Conservation (phyloP, 257 asterid genomes). For the Prunella vulgaris region DNA sequence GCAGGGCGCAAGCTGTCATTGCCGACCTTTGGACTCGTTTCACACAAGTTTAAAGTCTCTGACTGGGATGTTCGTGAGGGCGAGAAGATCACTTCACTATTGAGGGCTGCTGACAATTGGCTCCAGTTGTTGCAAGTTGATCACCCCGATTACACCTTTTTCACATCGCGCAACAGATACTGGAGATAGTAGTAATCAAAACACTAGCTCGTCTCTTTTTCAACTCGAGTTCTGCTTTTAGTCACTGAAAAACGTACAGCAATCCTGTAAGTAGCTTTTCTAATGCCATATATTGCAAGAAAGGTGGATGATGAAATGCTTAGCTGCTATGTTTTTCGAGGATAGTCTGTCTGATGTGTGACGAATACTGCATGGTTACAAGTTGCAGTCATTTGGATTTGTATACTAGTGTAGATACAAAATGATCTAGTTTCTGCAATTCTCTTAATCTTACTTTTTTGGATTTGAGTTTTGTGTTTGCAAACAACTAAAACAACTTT, state of each 20-base stretch:
- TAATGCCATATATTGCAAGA: not conserved
- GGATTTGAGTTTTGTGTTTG: not conserved
- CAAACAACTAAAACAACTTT: not conserved
- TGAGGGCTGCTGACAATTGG: constrained; percentile 73
- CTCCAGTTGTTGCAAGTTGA: constrained; percentile 57
- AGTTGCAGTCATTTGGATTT: not conserved
- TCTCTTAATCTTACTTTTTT: not conserved
- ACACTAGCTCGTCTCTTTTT: not conserved
- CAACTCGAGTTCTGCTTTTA: not conserved
- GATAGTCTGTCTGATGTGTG: not conserved
- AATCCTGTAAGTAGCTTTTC: not conserved
- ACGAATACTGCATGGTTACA: too few relatives aligned
- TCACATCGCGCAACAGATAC: constrained; percentile 46
- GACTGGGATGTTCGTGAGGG: constrained; percentile 47
- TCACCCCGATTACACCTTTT: constrained; percentile 74
- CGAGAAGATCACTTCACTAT: constrained; percentile 54
- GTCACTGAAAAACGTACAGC: not conserved
- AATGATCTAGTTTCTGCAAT: not conserved
- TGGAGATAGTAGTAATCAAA: constrained; percentile 33
- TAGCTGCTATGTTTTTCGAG: not conserved
- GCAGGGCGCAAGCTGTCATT: constrained; percentile 44
- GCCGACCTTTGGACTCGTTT: constrained; percentile 74
- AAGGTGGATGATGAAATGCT: not conserved
- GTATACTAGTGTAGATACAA: not conserved
- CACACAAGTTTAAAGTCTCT: constrained; percentile 66